Conservation (phyloP, 1,284 basidiomycete genomes). For the Fomitopsis pinicola region DNA sequence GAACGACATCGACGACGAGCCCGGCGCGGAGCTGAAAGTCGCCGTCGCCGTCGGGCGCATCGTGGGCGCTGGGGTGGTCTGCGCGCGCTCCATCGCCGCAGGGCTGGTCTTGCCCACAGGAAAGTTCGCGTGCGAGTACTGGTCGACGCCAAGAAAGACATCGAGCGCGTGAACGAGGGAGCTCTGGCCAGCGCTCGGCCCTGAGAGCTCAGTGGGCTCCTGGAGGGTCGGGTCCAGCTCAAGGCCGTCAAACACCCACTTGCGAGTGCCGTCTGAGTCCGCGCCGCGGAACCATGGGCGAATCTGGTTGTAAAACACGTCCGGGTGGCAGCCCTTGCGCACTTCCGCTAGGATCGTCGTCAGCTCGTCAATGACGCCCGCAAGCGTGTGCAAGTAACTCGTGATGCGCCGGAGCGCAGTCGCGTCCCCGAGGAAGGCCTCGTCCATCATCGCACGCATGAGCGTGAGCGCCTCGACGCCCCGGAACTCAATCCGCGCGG, state of each 20-base stretch:
- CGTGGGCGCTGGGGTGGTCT: neutral
- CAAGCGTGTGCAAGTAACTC: slow-evolving; percentile 64
- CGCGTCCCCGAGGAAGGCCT: slow-evolving; percentile 84
- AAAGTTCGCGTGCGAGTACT: slow-evolving; percentile 39
- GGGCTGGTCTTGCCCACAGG: slow-evolving; percentile 23
- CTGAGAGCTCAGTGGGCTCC: slow-evolving; percentile 66
- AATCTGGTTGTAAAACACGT: slow-evolving; percentile 80
- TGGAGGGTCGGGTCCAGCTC: slow-evolving; percentile 45
- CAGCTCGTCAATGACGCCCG: slow-evolving; percentile 65
- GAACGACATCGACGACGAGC: slow-evolving; percentile 42
- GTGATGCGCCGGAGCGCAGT: slow-evolving; percentile 75
- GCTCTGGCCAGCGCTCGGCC: slow-evolving; percentile 90
- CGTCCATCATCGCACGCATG: slow-evolving; percentile 89
- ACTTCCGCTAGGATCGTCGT: slow-evolving; percentile 59
- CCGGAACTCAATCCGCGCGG: slow-evolving; percentile 88
- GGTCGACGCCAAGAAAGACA: slow-evolving; percentile 84
- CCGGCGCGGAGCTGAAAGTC: slow-evolving; percentile 14
- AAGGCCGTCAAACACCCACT: slow-evolving; percentile 83
- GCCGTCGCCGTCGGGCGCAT: slow-evolving; percentile 10
- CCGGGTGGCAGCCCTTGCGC: slow-evolving; percentile 72
- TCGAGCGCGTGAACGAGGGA: slow-evolving; percentile 87
- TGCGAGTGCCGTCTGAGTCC: slow-evolving; percentile 59
- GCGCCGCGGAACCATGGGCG: slow-evolving; percentile 92
- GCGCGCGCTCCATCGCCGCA: slow-evolving; percentile 16
- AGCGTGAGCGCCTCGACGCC: slow-evolving; percentile 83